A percentile compares a stretch with the other conserved stretches of the same genome.
These are phyloP conservation scores for Myxozyma nipponensis DNA, from an alignment of 805 yeast species.

Conservation along the genomic window DNA sequence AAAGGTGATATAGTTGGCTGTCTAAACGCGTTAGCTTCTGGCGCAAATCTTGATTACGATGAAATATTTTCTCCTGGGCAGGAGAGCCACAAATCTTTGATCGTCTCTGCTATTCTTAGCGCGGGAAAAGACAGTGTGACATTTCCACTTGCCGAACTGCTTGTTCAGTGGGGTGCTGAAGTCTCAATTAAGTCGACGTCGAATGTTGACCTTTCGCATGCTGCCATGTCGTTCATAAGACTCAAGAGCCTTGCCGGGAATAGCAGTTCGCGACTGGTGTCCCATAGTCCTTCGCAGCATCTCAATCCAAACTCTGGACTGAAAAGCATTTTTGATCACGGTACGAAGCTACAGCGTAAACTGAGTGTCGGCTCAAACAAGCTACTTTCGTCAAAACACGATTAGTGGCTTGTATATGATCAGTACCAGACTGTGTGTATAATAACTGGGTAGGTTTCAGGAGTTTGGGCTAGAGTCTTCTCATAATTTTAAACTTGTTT, in stretches of 20 bases:
- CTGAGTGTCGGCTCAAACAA: too few species aligned
- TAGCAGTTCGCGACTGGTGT: too few species aligned
- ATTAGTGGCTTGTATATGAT: too few species aligned
- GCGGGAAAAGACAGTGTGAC: constrained; percentile 31
- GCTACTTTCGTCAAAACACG: too few species aligned
- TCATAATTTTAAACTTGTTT: too few species aligned
- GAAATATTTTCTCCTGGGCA: background rate
- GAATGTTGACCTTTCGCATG: constrained; percentile 8
- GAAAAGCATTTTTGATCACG: background rate
- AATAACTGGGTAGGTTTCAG: too few species aligned
- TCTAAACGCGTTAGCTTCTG: constrained; percentile 39
- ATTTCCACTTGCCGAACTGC: constrained; percentile 41
- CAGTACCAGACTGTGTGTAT: too few species aligned
- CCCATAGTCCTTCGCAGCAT: too few species aligned
- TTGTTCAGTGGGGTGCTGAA: constrained; percentile 39
- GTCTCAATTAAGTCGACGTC: constrained; percentile 29
- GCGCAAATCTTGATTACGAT: constrained; percentile 36
- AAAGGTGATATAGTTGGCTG: constrained; percentile 34
- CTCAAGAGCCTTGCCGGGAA: constrained; percentile 5
- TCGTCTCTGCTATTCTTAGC: constrained; percentile 36
- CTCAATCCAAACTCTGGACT: too few species aligned
- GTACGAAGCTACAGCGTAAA: too few species aligned
- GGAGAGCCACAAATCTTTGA: constrained; percentile 18
- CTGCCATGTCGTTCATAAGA: constrained; percentile 12
- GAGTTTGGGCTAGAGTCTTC: too few species aligned